These are phyloP conservation scores for Yamadazyma sp. DNA, from an alignment of 805 yeast species.

Conservation along the genomic window DNA sequence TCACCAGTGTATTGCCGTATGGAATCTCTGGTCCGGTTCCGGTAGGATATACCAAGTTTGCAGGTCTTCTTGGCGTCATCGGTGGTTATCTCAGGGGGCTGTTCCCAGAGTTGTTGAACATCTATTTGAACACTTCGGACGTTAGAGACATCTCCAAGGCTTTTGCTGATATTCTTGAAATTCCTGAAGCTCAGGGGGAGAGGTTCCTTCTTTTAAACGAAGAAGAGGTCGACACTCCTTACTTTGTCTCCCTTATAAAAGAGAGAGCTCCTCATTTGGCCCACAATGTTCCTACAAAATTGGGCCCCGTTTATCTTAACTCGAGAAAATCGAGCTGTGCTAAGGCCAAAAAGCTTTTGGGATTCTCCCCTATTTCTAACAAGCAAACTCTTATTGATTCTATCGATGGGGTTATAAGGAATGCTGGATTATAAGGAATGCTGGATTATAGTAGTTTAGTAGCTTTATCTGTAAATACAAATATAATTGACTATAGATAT, in stretches of 20 bases:
- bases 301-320: neutral
- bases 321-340: neutral
- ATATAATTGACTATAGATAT: too few relatives aligned
- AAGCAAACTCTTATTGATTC: neutral
- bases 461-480: too few relatives aligned
- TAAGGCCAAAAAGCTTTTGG: conserved; percentile 8
- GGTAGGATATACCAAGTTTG: conserved; percentile 4
- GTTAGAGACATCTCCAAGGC: conserved; percentile 9
- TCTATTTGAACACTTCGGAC: conserved; percentile 4
- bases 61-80: neutral
- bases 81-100: neutral
- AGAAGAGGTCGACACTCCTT: neutral
- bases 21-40: conserved; percentile 13
- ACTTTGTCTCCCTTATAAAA: neutral
- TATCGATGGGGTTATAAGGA: conserved; percentile 5
- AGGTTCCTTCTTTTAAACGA: conserved; percentile 5
- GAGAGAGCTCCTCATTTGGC: conserved; percentile 6
- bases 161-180: conserved; percentile 1
- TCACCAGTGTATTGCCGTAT: conserved; percentile 9
- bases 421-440: too few relatives aligned
- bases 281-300: conserved; percentile 6
- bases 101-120: neutral
- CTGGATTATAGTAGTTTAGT: too few relatives aligned
- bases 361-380: neutral
- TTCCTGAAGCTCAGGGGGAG: conserved; percentile 7